Evolutionary conservation across 2,329 filamentous ascomycete genomes (phyloP), one percentile per base, ranked within the genome.

Genomic region (Spiromastix sp.): DNA sequence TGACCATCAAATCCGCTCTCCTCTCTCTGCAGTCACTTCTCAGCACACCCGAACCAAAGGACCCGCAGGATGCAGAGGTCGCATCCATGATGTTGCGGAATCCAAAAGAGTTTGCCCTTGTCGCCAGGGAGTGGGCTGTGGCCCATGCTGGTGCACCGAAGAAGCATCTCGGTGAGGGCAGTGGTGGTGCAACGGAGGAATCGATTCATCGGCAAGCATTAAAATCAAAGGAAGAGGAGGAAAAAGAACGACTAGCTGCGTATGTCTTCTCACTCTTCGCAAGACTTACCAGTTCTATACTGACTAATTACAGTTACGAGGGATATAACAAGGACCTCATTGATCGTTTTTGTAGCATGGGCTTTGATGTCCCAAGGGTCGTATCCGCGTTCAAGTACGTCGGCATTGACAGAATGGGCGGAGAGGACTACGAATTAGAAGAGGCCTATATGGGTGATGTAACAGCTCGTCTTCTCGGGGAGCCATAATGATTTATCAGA

Each of bases 11-110:
- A 64, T 93, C 85, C 13, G 85, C 89, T 24, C 75, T 98, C 30
- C 78, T 98, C 40, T 95, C 87, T 18, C 71, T 98, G 20, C 87
- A 94, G 58, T 89, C 87, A 47, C 77, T 98, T 12, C 82, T 98
- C 51, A 85, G 85, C 62, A 85, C 80, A 12, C 91, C 91, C 3
- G 93, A 98, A 57, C 89, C 91, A 0, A 93, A 89, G 50, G 91
- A 98, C 47, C 91, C 91, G 0, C 91, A 98, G 64, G 91, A 98
- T 52, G 87, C 87, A 25, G 85, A 95, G 58, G 91, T 96, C 1
- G 91, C 91, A 16, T 77, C 74, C 51, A 93, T 95, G 85, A 71
- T 96, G 52, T 69, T 93, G 40, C 73, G 79, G 2, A 74, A 83
- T 30, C 85, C 85, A 0, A 75, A 82, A 31, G 75, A 78, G 38